A percentile compares a stretch with the other conserved stretches of the same genome.
These are phyloP conservation scores for Anacardium occidentale DNA, from an alignment of 345 rosid species.

Conservation along the genomic window DNA sequence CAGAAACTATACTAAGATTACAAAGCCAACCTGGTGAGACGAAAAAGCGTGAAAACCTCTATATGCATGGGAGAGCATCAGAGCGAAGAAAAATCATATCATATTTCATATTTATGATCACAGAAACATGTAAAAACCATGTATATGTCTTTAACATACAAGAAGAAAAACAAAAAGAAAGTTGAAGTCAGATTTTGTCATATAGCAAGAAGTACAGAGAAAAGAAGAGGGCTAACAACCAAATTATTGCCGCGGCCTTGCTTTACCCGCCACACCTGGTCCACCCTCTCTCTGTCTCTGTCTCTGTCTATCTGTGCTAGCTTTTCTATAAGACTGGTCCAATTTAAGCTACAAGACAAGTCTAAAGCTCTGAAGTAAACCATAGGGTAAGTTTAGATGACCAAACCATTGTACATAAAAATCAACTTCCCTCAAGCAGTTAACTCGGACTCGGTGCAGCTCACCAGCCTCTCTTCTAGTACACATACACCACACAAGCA, in stretches of 20 bases:
- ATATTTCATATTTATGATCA: background rate
- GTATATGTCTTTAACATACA: background rate
- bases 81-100: no score
- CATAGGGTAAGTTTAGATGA: background rate
- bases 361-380: conserved; percentile 11
- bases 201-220: conserved; percentile 7
- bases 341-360: background rate
- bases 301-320: background rate
- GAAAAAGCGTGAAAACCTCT: background rate
- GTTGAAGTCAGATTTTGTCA: background rate
- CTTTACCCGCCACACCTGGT: conserved; percentile 26
- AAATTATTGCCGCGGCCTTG: background rate
- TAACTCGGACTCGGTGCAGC: conserved; percentile 15
- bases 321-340: conserved; percentile 16
- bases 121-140: background rate
- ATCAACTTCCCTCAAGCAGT: background rate
- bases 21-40: background rate
- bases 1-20: background rate
- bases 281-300: background rate
- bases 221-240: background rate
- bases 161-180: background rate
- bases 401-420: conserved; percentile 8
- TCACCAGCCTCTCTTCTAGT: conserved; percentile 11
- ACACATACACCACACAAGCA: no score
- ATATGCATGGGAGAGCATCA: conserved; percentile 1